phyloP scores from a whole-genome alignment of 768 basidiomycete genomes.

The Podaxis sp. region DNA sequence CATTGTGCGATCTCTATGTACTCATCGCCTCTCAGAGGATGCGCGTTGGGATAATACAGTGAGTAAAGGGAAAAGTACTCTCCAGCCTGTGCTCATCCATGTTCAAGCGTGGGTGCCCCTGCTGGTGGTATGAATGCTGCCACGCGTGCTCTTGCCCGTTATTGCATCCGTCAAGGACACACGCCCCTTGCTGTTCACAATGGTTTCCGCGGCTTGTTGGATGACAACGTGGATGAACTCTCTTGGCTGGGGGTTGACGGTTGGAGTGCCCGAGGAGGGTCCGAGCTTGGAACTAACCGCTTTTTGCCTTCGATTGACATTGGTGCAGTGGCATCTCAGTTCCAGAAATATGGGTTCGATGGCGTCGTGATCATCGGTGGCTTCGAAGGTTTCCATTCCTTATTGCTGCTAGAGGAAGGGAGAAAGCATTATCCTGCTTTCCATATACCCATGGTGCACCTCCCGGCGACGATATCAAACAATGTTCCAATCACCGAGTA shows the following conservation, averaged over 20 bases:
- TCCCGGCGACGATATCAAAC: conserved; percentile 97
- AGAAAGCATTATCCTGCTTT: conserved; percentile 84
- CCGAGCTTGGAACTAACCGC: conserved; percentile 96
- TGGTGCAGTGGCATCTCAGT: conserved; percentile 83
- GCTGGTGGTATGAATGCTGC: conserved; percentile 99
- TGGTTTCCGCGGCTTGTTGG: conserved; percentile 91
- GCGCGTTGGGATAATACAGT: conserved; percentile 83
- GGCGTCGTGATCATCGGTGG: conserved; percentile 89
- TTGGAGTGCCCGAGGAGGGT: conserved; percentile 95
- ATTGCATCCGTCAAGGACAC: conserved; percentile 90
- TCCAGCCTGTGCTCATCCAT: neutral
- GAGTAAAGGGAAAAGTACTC: conserved; percentile 24
- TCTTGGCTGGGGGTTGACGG: conserved; percentile 97
- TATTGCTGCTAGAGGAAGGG: conserved; percentile 75
- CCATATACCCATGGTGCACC: conserved; percentile 92
- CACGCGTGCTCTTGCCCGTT: conserved; percentile 89
- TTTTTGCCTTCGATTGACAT: conserved; percentile 81
- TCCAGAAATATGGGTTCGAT: conserved; percentile 81
- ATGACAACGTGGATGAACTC: conserved; percentile 80
- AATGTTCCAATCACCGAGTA: conserved; percentile 98
- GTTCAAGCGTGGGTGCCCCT: conserved; percentile 82
- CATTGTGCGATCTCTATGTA: neutral
- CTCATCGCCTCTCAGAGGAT: conserved; percentile 48
- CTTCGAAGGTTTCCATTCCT: conserved; percentile 87
- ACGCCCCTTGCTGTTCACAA: conserved; percentile 91